phyloP scores from a whole-genome alignment of 2,329 filamentous ascomycete species.

The Ascochyta fabae region DNA sequence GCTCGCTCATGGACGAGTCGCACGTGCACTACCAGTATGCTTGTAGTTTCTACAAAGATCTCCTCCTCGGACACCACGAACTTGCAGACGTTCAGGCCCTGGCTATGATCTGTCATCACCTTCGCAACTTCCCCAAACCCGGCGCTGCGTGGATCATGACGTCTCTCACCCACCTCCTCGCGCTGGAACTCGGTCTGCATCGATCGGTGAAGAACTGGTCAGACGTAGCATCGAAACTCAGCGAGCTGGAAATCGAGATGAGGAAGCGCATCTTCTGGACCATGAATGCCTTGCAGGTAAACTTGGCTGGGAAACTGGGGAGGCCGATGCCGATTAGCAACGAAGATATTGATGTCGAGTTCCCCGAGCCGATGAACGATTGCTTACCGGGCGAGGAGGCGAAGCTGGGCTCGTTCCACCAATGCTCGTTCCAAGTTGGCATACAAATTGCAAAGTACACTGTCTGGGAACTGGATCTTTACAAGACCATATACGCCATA shows the following conservation, averaged over 20 bases:
- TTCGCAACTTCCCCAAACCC: conserved; percentile 80
- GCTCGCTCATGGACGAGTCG: conserved; percentile 65
- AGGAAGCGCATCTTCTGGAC: conserved; percentile 81
- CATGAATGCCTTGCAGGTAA: conserved; percentile 69
- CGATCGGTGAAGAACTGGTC: conserved; percentile 69
- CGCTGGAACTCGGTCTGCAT: conserved; percentile 78
- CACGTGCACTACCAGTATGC: conserved; percentile 82
- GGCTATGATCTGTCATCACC: conserved; percentile 72
- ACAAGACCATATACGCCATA: conserved; percentile 76
- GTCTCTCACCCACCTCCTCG: conserved; percentile 69
- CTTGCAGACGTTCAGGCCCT: conserved; percentile 75
- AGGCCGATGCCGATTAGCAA: conserved; percentile 76
- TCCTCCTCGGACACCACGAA: conserved; percentile 66
- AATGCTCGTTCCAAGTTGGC: conserved; percentile 72
- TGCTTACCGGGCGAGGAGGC: conserved; percentile 68
- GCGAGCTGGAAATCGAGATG: conserved; percentile 73
- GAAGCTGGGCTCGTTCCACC: conserved; percentile 50
- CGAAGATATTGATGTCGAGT: conserved; percentile 79
- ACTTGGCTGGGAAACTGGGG: conserved; percentile 77
- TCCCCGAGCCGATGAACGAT: conserved; percentile 75
- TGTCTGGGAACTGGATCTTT: conserved; percentile 75
- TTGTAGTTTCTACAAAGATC: conserved; percentile 70
- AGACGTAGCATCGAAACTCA: conserved; percentile 51
- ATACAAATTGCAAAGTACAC: conserved; percentile 70
- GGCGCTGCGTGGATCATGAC: conserved; percentile 74